These are phyloP conservation scores for Lagerstroemia speciosa DNA, from an alignment of 345 rosid species.

Conservation along the genomic window DNA sequence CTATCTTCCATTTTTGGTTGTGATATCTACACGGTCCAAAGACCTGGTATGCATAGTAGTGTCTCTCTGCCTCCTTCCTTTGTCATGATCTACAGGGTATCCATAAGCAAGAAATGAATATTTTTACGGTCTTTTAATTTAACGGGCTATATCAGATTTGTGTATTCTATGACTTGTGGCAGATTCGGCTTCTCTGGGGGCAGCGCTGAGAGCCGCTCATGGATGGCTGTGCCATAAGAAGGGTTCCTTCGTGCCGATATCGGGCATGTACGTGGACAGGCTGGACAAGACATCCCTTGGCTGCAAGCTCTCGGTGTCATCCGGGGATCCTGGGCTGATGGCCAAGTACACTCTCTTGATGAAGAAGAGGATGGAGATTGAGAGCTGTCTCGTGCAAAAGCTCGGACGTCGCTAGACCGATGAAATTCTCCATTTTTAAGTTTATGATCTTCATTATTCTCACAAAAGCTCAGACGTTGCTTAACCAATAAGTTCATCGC, in stretches of 20 bases:
- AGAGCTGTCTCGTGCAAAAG: slow-evolving; percentile 55
- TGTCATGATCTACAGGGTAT: too few relatives aligned
- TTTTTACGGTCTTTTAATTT: too few relatives aligned
- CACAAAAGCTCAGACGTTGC: too few relatives aligned
- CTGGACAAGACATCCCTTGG: slow-evolving; percentile 54
- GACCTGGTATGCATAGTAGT: slow-evolving; percentile 55
- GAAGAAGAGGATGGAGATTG: slow-evolving; percentile 73
- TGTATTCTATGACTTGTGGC: slow-evolving; percentile 10
- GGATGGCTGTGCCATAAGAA: slow-evolving; percentile 76
- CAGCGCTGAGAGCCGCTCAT: slow-evolving; percentile 81
- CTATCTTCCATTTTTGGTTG: slow-evolving; percentile 72
- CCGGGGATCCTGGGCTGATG: slow-evolving; percentile 42
- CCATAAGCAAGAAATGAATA: too few relatives aligned
- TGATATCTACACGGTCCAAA: slow-evolving; percentile 70
- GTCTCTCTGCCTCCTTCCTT: too few relatives aligned
- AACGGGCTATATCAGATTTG: not conserved
- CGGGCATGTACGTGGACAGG: slow-evolving; percentile 53
- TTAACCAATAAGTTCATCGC: too few relatives aligned
- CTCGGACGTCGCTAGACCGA: slow-evolving; percentile 41
- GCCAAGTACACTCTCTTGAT: slow-evolving; percentile 39
- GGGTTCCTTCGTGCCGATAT: slow-evolving; percentile 58
- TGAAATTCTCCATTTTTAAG: not conserved
- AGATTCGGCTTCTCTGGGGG: slow-evolving; percentile 97
- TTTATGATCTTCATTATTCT: not conserved
- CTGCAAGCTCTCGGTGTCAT: slow-evolving; percentile 53